Percentiles rank a stretch among this genome's conserved stretches.
Evolutionary conservation across 2,329 filamentous ascomycete species (phyloP).

Genomic region (Paracorniculantispora psalliotae): DNA sequence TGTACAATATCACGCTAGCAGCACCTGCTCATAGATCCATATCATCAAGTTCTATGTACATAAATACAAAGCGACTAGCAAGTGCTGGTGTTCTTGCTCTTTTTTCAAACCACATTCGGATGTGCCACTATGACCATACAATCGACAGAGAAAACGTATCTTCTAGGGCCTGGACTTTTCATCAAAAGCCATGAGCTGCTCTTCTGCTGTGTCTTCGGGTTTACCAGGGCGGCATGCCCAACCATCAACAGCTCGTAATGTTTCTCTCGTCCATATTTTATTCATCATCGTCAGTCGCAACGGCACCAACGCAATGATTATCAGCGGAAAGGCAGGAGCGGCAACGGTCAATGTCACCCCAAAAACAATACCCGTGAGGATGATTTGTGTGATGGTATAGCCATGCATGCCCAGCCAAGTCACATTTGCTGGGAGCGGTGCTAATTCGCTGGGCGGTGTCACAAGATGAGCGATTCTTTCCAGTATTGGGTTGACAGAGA

Average conservation of each 20-base stretch:
- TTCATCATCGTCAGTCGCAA: slow-evolving; percentile 58
- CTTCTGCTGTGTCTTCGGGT: slow-evolving; percentile 40
- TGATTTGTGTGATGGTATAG: slow-evolving; percentile 54
- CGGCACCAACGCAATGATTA: slow-evolving; percentile 60
- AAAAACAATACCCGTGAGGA: slow-evolving; percentile 56
- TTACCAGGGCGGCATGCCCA: slow-evolving; percentile 49
- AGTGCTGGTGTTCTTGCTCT: neutral
- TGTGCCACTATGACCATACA: neutral
- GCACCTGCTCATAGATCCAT: slow-evolving; percentile 6
- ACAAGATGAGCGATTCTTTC: slow-evolving; percentile 53
- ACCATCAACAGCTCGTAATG: slow-evolving; percentile 41
- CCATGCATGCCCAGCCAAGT: slow-evolving; percentile 51
- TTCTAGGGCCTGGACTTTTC: slow-evolving; percentile 6
- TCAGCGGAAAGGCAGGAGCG: slow-evolving; percentile 57
- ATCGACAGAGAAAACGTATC: neutral
- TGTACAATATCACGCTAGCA: neutral
- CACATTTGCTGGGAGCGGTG: slow-evolving; percentile 38
- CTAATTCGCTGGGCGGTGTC: slow-evolving; percentile 47
- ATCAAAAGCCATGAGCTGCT: neutral
- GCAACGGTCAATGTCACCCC: slow-evolving; percentile 58
- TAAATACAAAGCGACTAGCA: neutral
- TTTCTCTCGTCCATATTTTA: slow-evolving; percentile 53
- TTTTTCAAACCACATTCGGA: neutral
- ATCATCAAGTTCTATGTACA: slow-evolving; percentile 9
- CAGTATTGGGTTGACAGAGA: slow-evolving; percentile 59